Evolutionary conservation across 2,329 filamentous ascomycete species (phyloP).

Genomic region (Phaeosphaeria sp.): DNA sequence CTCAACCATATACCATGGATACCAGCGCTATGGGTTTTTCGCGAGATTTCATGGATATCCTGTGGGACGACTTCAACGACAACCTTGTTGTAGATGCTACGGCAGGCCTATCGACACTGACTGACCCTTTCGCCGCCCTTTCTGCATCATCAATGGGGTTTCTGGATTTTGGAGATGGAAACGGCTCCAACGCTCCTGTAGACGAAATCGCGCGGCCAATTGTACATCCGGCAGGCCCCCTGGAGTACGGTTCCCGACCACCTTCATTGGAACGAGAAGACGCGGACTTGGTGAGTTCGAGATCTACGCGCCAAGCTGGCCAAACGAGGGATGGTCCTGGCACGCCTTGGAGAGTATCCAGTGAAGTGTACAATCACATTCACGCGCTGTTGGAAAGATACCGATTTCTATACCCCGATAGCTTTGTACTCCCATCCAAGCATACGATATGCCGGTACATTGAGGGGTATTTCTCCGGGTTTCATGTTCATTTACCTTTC

Average conservation of each 20-base stretch:
- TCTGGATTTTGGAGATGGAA: neutral
- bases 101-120: neutral
- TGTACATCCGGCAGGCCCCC: neutral
- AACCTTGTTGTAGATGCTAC: neutral
- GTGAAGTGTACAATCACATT: neutral
- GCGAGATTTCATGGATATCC: neutral
- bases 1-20: neutral
- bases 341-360: neutral
- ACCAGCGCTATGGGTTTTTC: neutral
- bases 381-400: neutral
- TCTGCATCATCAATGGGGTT: neutral
- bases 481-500: neutral
- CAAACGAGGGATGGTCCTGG: neutral
- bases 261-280: neutral
- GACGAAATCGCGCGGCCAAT: neutral
- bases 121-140: neutral
- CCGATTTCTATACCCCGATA: neutral
- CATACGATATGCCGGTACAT: neutral
- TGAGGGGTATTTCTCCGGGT: neutral
- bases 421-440: neutral
- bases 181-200: neutral
- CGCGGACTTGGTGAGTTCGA: neutral
- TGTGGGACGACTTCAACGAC: neutral
- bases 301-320: neutral
- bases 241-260: neutral